Percentiles rank a stretch among this genome's conserved stretches.
Conservation (phyloP, 192 early-diverging fungal genomes). For the Coemansia pectinata region DNA sequence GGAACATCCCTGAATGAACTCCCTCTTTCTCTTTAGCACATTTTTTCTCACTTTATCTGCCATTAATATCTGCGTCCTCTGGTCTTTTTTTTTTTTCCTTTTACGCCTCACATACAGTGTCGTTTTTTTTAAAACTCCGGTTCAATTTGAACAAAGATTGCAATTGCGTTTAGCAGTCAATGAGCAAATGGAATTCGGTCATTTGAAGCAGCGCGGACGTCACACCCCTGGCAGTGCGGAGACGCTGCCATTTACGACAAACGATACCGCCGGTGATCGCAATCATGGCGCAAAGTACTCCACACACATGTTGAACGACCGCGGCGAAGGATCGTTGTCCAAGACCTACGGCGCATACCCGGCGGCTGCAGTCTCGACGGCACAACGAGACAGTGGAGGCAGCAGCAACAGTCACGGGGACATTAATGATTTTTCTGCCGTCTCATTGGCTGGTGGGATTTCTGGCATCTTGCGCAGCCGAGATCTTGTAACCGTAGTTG, state of each 20-base stretch:
- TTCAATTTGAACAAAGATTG: neutral
- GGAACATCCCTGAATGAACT: neutral
- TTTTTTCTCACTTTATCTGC: neutral
- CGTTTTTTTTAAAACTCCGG: neutral
- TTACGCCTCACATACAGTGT: neutral
- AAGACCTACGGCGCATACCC: slow-evolving; percentile 48
- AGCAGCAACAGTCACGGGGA: neutral
- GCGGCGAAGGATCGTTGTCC: neutral
- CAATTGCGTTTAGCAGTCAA: neutral
- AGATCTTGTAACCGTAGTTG: slow-evolving; percentile 49
- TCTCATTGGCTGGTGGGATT: slow-evolving; percentile 23
- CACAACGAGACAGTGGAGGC: neutral
- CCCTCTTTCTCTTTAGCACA: neutral
- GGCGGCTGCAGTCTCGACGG: neutral
- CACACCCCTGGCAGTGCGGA: slow-evolving; percentile 12
- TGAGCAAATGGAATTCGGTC: slow-evolving; percentile 40
- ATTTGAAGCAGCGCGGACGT: slow-evolving; percentile 46
- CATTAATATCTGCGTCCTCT: too few species aligned
- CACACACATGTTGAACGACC: neutral
- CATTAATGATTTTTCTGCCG: slow-evolving; percentile 36
- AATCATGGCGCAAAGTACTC: neutral
- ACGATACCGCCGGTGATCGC: slow-evolving; percentile 16
- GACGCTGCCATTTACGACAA: slow-evolving; percentile 16
- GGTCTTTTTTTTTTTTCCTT: neutral
- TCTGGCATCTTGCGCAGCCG: slow-evolving; percentile 52